Conservation (phyloP, 139 green algal genomes). For the Astrephomene gubernaculifera region DNA sequence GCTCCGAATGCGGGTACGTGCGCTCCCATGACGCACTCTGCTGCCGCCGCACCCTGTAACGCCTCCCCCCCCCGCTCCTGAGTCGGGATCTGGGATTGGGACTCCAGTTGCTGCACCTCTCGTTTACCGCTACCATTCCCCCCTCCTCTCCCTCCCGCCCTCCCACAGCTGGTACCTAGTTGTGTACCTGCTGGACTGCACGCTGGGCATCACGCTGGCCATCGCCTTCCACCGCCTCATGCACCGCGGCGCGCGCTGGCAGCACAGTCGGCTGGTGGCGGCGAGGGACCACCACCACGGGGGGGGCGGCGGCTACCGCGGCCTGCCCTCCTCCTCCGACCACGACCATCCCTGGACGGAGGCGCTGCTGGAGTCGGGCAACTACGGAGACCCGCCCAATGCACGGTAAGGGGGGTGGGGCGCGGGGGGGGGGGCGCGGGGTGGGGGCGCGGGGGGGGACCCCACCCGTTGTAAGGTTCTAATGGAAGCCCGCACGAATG, state of each 20-base stretch:
- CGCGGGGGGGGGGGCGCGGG: neutral
- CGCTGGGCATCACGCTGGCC: constrained; percentile 50
- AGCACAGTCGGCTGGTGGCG: constrained; percentile 1
- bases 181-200: constrained; percentile 52
- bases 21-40: too few relatives aligned
- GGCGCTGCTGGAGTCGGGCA: constrained; percentile 42
- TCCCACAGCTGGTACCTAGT: constrained; percentile 29
- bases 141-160: neutral
- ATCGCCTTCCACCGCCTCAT: constrained; percentile 48
- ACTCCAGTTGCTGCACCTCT: too few relatives aligned
- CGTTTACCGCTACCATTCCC: neutral
- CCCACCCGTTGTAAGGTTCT: too few relatives aligned
- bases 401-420: neutral
- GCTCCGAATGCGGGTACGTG: constrained; percentile 47
- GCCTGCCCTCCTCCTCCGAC: too few relatives aligned
- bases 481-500: too few relatives aligned
- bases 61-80: too few relatives aligned
- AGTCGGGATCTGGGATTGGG: too few relatives aligned
- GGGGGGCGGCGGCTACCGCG: too few relatives aligned
- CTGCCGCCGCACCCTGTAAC: neutral
- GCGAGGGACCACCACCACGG: constrained; percentile 2
- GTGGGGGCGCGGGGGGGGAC: neutral
- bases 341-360: constrained; percentile 39
- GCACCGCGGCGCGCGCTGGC: constrained; percentile 1
- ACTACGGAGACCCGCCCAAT: constrained; percentile 44